Evolutionary conservation across 208 protist species (phyloP).

Genomic region (Wallacemonas sp.): DNA sequence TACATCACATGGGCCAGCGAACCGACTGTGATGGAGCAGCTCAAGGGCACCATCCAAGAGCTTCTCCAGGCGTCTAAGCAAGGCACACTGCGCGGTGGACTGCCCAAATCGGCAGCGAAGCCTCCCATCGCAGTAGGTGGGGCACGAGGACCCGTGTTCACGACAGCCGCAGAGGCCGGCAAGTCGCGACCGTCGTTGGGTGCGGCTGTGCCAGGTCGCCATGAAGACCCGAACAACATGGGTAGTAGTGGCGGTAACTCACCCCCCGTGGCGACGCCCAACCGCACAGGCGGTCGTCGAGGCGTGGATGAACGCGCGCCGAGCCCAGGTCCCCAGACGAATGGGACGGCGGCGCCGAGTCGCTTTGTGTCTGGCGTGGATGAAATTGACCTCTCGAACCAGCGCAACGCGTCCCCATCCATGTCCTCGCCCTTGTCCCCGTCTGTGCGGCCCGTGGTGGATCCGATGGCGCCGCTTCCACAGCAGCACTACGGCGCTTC

Average conservation of each 20-base stretch:
- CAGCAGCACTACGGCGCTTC: slow-evolving; percentile 22
- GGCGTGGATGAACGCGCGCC: slow-evolving; percentile 37
- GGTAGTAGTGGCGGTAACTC: slow-evolving; percentile 24
- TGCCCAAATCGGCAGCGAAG: neutral
- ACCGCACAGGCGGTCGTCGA: slow-evolving; percentile 8
- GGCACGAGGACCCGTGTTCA: neutral
- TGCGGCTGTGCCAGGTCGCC: neutral
- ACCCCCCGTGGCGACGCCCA: slow-evolving; percentile 37
- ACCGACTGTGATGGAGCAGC: slow-evolving; percentile 39
- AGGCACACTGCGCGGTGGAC: neutral
- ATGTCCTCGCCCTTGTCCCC: slow-evolving; percentile 21
- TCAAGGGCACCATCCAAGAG: slow-evolving; percentile 52
- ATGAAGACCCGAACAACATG: slow-evolving; percentile 1
- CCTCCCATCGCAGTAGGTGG: neutral
- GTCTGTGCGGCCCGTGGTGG: slow-evolving; percentile 55
- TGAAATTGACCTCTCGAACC: slow-evolving; percentile 70
- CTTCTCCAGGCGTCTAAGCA: slow-evolving; percentile 21
- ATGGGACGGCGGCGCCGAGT: slow-evolving; percentile 7
- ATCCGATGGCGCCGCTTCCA: slow-evolving; percentile 70
- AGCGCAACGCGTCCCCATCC: slow-evolving; percentile 42
- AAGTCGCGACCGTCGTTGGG: neutral
- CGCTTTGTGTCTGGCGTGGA: slow-evolving; percentile 70
- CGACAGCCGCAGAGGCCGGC: neutral
- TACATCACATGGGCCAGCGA: slow-evolving; percentile 74
- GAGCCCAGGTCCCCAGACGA: slow-evolving; percentile 37